These are phyloP conservation scores for Dictyostelium intermedium DNA, from an alignment of 78 protist genomes.

Conservation along the genomic window DNA sequence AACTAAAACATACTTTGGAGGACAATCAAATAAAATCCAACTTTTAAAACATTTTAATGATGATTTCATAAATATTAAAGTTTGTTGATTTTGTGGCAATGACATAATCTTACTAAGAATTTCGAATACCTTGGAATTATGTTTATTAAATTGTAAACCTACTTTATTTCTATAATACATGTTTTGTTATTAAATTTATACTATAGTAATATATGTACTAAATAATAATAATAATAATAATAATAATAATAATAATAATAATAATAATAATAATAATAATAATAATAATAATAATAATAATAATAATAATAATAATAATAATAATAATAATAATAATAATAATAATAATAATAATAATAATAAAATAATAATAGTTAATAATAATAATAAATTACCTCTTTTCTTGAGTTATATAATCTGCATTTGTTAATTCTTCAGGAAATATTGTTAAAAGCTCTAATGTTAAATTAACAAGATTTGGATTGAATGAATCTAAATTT, in stretches of 20 bases:
- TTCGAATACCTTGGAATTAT: neutral
- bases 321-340: neutral
- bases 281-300: no score
- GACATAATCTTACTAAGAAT: neutral
- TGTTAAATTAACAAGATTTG: neutral
- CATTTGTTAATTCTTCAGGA: conserved; percentile 29
- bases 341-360: neutral
- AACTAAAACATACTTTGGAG: conserved; percentile 19
- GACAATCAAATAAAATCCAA: conserved; percentile 57
- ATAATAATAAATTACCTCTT: no score
- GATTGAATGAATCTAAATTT: neutral
- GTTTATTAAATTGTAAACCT: conserved; percentile 2
- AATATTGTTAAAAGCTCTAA: conserved; percentile 37
- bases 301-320: no score
- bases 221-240: no score
- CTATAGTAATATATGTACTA: no score
- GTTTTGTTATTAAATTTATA: no score
- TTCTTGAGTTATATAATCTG: conserved; percentile 57
- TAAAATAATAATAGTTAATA: no score
- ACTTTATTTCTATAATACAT: conserved; percentile 30
- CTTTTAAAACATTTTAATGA: conserved; percentile 49
- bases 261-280: no score
- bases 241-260: no score
- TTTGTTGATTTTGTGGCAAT: neutral
- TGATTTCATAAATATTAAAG: neutral